phyloP scores from a whole-genome alignment of 2,329 filamentous ascomycete species.

The Pochonia chlamydosporia region DNA sequence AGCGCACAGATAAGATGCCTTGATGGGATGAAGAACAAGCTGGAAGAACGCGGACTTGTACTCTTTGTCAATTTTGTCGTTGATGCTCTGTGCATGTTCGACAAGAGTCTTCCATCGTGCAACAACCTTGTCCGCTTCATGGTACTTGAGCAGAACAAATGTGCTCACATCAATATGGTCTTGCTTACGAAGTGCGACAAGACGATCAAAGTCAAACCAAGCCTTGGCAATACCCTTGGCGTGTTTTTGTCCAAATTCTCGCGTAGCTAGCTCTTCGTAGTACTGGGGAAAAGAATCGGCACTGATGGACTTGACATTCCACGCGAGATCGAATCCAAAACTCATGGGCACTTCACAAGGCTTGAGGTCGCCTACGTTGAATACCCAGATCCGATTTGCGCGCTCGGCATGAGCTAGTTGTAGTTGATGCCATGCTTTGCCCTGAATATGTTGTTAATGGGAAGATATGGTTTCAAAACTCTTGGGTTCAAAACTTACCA shows the following conservation, averaged over 20 bases:
- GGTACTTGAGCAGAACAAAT: slow-evolving; percentile 54
- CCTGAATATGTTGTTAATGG: slow-evolving; percentile 14
- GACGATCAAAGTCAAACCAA: slow-evolving; percentile 45
- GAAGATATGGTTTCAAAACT: not conserved
- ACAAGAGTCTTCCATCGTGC: slow-evolving; percentile 45
- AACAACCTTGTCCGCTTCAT: slow-evolving; percentile 51
- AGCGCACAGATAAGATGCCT: slow-evolving; percentile 49
- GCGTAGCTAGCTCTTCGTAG: slow-evolving; percentile 38
- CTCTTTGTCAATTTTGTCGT: slow-evolving; percentile 33
- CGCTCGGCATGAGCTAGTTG: slow-evolving; percentile 41
- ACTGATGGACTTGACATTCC: slow-evolving; percentile 43
- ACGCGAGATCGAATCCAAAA: slow-evolving; percentile 52
- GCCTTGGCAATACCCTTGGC: slow-evolving; percentile 41
- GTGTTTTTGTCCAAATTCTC: slow-evolving; percentile 43
- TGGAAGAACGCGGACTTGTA: slow-evolving; percentile 53
- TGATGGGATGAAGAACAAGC: slow-evolving; percentile 54
- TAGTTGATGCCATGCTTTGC: slow-evolving; percentile 43
- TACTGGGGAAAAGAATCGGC: slow-evolving; percentile 33
- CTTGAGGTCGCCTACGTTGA: slow-evolving; percentile 59
- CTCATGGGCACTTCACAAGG: slow-evolving; percentile 49
- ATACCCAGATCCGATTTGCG: slow-evolving; percentile 53
- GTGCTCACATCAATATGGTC: slow-evolving; percentile 52
- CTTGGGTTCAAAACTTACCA: slow-evolving; percentile 28
- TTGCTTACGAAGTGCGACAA: slow-evolving; percentile 49
- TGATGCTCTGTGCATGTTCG: slow-evolving; percentile 37